Percentiles rank a stretch among this genome's conserved stretches.
Evolutionary conservation across 2,329 filamentous ascomycete genomes (phyloP).

Genomic region (Aspergillus spinulosporus): DNA sequence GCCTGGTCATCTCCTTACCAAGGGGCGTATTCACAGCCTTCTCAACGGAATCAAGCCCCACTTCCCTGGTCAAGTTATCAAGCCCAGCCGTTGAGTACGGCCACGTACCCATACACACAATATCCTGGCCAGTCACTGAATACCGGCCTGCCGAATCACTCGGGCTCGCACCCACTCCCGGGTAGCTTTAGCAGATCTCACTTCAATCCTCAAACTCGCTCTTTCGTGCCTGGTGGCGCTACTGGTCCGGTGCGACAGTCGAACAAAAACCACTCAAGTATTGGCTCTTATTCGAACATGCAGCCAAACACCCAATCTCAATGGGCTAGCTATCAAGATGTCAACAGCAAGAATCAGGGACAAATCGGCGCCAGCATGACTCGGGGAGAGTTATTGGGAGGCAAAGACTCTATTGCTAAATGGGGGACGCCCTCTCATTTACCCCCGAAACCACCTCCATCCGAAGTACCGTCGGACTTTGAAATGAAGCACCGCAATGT

Average conservation of each 20-base stretch:
- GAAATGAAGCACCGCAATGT: constrained; percentile 39
- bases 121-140: constrained; percentile 61
- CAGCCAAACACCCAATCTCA: constrained; percentile 27
- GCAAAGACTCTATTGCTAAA: constrained; percentile 48
- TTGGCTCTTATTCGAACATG: constrained; percentile 30
- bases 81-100: constrained; percentile 40
- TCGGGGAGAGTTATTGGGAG: constrained; percentile 25
- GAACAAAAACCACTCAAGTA: constrained; percentile 31
- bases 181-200: constrained; percentile 80
- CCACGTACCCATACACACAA: constrained; percentile 75
- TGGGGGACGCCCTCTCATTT: constrained; percentile 53
- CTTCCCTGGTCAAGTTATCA: constrained; percentile 43
- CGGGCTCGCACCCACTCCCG: constrained; percentile 78
- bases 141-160: constrained; percentile 67
- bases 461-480: constrained; percentile 45
- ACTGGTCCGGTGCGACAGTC: constrained; percentile 34
- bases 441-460: constrained; percentile 53
- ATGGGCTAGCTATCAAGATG: constrained; percentile 32
- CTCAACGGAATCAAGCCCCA: constrained; percentile 42
- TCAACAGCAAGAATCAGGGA: constrained; percentile 25
- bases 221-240: constrained; percentile 71
- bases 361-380: constrained; percentile 20
- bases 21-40: constrained; percentile 34
- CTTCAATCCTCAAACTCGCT: constrained; percentile 93
- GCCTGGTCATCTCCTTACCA: constrained; percentile 39